These are phyloP conservation scores for Saccharomyces hybrid DNA, from an alignment of 1,139 yeast species.

Conservation along the genomic window DNA sequence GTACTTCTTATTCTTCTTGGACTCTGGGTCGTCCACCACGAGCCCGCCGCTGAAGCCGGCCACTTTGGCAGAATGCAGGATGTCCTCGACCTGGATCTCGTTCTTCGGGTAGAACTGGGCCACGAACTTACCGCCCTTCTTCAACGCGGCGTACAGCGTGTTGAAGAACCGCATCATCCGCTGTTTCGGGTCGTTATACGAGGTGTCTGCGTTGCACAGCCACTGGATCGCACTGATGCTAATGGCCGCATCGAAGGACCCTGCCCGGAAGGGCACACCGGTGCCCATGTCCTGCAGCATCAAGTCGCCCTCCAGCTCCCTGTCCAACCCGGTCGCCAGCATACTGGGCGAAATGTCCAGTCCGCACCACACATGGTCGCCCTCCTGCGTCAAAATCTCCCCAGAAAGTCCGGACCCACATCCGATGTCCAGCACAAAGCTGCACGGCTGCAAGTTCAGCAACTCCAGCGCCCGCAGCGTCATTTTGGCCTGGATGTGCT, in stretches of 20 bases:
- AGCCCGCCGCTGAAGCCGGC: slow-evolving; percentile 97
- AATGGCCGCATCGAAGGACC: slow-evolving; percentile 94
- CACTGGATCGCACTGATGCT: slow-evolving; percentile 94
- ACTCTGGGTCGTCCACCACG: slow-evolving; percentile 87
- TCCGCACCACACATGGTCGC: slow-evolving; percentile 82
- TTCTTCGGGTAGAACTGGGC: slow-evolving; percentile 95
- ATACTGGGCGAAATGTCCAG: slow-evolving; percentile 94
- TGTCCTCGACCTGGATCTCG: slow-evolving; percentile 73
- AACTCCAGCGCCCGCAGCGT: slow-evolving; percentile 87
- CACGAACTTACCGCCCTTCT: slow-evolving; percentile 92
- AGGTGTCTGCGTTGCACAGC: slow-evolving; percentile 92
- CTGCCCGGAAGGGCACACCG: slow-evolving; percentile 93
- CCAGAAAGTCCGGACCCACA: slow-evolving; percentile 97
- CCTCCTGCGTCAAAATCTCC: slow-evolving; percentile 87
- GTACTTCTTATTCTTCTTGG: slow-evolving; percentile 83
- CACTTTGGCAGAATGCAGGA: slow-evolving; percentile 76
- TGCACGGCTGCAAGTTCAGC: slow-evolving; percentile 61
- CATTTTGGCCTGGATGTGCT: slow-evolving; percentile 96
- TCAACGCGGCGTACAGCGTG: slow-evolving; percentile 75
- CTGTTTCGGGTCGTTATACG: slow-evolving; percentile 76
- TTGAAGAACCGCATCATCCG: slow-evolving; percentile 78
- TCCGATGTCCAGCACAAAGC: slow-evolving; percentile 80
- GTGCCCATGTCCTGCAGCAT: slow-evolving; percentile 87
- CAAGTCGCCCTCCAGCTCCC: slow-evolving; percentile 90
- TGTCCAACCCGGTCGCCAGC: slow-evolving; percentile 89